Evolutionary conservation across 2,329 filamentous ascomycete species (phyloP).

Genomic region (Fusarium torreyae): DNA sequence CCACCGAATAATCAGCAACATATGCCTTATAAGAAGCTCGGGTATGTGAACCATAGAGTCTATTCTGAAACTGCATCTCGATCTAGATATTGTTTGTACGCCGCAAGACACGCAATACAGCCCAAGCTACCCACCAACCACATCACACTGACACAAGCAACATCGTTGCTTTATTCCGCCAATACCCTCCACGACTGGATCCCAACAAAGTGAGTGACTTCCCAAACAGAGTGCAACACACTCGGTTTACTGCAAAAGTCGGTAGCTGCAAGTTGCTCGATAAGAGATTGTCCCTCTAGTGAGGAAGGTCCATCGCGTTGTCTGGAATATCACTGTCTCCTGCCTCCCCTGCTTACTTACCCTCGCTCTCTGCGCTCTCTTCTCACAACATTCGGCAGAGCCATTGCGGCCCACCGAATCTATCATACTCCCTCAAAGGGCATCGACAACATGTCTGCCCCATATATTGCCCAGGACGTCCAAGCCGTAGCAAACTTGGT

Average conservation of each 20-base stretch:
- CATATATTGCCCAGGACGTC: slow-evolving; percentile 78
- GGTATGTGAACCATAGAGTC: not conserved
- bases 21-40: slow-evolving; percentile 23
- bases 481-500: slow-evolving; percentile 78
- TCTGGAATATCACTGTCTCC: not conserved
- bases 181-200: not conserved
- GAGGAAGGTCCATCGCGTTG: slow-evolving; percentile 15
- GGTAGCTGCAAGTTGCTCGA: not conserved
- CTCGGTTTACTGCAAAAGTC: slow-evolving; percentile 4
- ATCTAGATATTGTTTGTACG: not conserved
- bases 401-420: not conserved
- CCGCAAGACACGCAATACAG: not conserved
- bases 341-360: slow-evolving; percentile 8
- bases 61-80: not conserved
- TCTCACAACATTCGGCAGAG: slow-evolving; percentile 30
- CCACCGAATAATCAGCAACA: slow-evolving; percentile 10
- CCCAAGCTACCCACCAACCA: not conserved
- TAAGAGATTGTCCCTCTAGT: not conserved
- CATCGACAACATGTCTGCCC: slow-evolving; percentile 57
- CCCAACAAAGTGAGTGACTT: slow-evolving; percentile 12
- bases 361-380: slow-evolving; percentile 7
- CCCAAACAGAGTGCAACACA: not conserved
- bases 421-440: not conserved
- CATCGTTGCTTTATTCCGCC: not conserved
- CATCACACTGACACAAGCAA: slow-evolving; percentile 8